Evolutionary conservation across 805 yeast species (phyloP).

Genomic region (Lipomyces chichibuensis): DNA sequence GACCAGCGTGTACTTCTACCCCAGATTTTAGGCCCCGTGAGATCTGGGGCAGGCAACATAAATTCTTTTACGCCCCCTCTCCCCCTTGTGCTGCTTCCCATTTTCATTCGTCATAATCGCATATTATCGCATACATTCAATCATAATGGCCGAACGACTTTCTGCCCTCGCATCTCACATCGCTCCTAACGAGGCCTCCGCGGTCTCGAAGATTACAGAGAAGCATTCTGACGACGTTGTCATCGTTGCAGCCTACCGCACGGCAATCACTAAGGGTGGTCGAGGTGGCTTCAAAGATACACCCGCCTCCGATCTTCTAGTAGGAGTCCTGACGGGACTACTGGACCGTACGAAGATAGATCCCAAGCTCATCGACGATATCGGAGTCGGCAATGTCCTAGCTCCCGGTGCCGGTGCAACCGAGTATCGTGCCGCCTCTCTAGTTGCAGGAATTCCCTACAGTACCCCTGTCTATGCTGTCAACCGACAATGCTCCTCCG

Average conservation of each 20-base stretch:
- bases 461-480: constrained; percentile 76
- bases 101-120: background rate
- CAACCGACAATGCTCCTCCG: constrained; percentile 95
- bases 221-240: constrained; percentile 88
- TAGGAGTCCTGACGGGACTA: constrained; percentile 64
- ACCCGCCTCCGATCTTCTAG: constrained; percentile 75
- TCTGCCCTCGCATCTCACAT: constrained; percentile 32
- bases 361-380: constrained; percentile 71
- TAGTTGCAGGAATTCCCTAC: constrained; percentile 89
- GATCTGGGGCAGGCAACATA: background rate
- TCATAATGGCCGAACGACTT: constrained; percentile 20
- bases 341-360: constrained; percentile 57
- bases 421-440: constrained; percentile 88
- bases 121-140: background rate
- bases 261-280: constrained; percentile 86
- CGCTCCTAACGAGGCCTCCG: constrained; percentile 34
- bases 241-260: constrained; percentile 85
- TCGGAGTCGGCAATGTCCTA: constrained; percentile 87
- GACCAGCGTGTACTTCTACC: background rate
- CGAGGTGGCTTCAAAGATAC: constrained; percentile 84
- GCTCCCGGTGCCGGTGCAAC: constrained; percentile 93
- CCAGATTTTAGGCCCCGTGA: background rate
- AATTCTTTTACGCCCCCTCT: background rate
- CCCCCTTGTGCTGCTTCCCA: background rate
- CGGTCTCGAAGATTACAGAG: constrained; percentile 47